Percentiles rank a stretch among this genome's conserved stretches.
phyloP scores from a whole-genome alignment of 176 grass and related monocot species.

The Zea mays region Zm-B73-REFERENCE-NAM-5.0 NC_050100.1:150872501-150873000 shows the following conservation, averaged over 20 bases:
- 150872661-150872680: no score
- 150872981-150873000: no score
- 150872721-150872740: neutral
- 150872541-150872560: no score
- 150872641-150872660: no score
- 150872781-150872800: neutral
- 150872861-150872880: neutral
- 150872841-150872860: no score
- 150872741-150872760: no score
- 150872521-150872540: no score
- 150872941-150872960: neutral
- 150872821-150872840: neutral
- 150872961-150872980: neutral
- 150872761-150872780: no score
- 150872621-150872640: neutral
- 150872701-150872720: neutral
- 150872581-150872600: neutral
- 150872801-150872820: neutral
- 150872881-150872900: neutral
- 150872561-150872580: neutral
- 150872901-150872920: neutral
- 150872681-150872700: neutral
- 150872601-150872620: neutral
- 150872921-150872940: no score
- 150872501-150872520: neutral